These are phyloP conservation scores for Coniosporium tulheliwenetii DNA, from an alignment of 2,329 filamentous ascomycete species.

Conservation along the genomic window DNA sequence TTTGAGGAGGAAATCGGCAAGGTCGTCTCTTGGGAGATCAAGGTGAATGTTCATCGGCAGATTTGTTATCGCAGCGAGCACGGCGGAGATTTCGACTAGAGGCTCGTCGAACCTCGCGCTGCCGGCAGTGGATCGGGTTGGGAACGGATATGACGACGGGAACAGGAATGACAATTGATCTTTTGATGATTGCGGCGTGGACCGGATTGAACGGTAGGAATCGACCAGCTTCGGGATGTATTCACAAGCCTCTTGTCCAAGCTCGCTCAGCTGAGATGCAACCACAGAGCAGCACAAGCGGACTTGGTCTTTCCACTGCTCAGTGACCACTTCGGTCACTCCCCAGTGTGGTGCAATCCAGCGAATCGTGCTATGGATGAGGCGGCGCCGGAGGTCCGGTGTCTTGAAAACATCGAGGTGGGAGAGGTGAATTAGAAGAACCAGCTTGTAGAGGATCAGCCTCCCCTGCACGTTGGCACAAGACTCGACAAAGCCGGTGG, in stretches of 20 bases:
- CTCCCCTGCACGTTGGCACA: conserved; percentile 80
- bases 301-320: conserved; percentile 86
- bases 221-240: conserved; percentile 85
- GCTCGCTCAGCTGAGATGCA: conserved; percentile 64
- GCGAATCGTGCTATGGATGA: conserved; percentile 67
- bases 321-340: conserved; percentile 51
- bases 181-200: conserved; percentile 42
- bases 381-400: conserved; percentile 56
- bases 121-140: conserved; percentile 48
- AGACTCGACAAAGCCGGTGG: conserved; percentile 86
- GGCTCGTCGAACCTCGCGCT: conserved; percentile 64
- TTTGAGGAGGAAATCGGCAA: conserved; percentile 60
- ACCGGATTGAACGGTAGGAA: conserved; percentile 67
- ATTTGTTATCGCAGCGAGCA: conserved; percentile 69
- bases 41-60: conserved; percentile 60
- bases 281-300: conserved; percentile 86
- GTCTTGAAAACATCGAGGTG: conserved; percentile 66
- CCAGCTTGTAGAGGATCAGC: conserved; percentile 77
- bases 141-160: conserved; percentile 80
- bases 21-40: conserved; percentile 58
- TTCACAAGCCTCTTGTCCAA: conserved; percentile 68
- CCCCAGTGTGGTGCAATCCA: conserved; percentile 97
- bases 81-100: conserved; percentile 72
- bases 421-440: conserved; percentile 85
- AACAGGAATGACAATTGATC: conserved; percentile 70